Evolutionary conservation across 2,329 filamentous ascomycete genomes (phyloP), one percentile per base, ranked within the genome.

Genomic region (Didymella glomerata): DNA sequence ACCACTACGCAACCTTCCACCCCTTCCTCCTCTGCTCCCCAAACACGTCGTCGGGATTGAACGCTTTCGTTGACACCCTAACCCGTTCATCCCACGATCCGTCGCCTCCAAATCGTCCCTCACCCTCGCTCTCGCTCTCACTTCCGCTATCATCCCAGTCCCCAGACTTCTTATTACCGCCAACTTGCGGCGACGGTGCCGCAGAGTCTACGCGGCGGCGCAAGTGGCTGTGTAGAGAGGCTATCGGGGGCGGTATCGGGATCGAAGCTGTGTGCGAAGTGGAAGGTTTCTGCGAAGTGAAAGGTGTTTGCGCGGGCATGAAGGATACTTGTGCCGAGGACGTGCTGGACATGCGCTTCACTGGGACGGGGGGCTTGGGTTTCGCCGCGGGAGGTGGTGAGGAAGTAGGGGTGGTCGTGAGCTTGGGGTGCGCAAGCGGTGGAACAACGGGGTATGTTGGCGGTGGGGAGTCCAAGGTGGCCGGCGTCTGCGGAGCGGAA

Each of bases 11-110:
- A 18, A 9, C 41, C 30, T 38, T 36, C 50, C 56, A 54, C 32
- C 45, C 56, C 27, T 18, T 24, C 40, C 56, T 25, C 24, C 56
- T 49, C 49, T 50, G 44, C 49, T 48, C 42, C 16, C 48, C 54
- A 52, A 42, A 52, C 13, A 36, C 34, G 44, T 57, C 54, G 4
- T 18, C n/a, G 11, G 28, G 13, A 27, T 18, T 20, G 1, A 32
- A 20, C 20, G 16, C 28, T 10, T 30, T 22, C 40, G 6, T 3
- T 13, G 2, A 38, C 8, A 32, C 5, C 30, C 24, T 20, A 2
- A 6, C 6, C 9, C 25, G 8, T 10, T 25, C 38, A 32, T 50
- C 45, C 46, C 53, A 56, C 24, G 41, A 40, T 1, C 8, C 41
- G 11, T 38, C 53, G 5, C 32, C 32, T 6, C 32, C 46, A 16